Base-by-base conservation (phyloP, 257 asterid genomes). In the Salvia miltiorrhiza region DNA sequence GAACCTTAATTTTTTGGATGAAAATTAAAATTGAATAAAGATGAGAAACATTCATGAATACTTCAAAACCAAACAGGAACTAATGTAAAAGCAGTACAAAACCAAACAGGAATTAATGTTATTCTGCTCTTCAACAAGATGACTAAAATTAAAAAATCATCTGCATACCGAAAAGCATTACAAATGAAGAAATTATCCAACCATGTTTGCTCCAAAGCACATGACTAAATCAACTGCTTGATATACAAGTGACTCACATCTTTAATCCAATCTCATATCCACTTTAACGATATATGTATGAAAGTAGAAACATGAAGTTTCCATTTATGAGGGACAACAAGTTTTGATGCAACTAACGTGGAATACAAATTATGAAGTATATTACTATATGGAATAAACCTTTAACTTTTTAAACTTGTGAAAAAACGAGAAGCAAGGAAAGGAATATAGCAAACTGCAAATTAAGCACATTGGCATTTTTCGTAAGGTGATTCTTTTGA, bases 1-100 rank as follows among this genome's bases (percentile, higher is more conserved):
- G 9, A 33, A 54, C n/a, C 65, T 32, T 47, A 24, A 19, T 40
- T 24, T 30, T 37, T 67, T 43, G 43, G 62, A 50, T 67, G 53
- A 67, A 10, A 35, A 35, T 61, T 52, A 12, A 32, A 60, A 58
- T 57, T 13, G 66, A 54, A n/a, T 14, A 49, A 45, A 68, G 43
- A 64, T 75, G 70, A 23, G 71, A 67, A 52, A 41, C 21, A 37
- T 58, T 45, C 65, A 54, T 20, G 12, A 32, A 33, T 35, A 67
- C 16, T 26, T 64, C 43, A 9, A 65, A 41, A 24, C 33, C 23
- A 39, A 72, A 57, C 20, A 26, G 30, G 37, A 47, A 61, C 10
- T 48, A 21, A 3, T 53, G 35, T 4, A n/a, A n/a, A n/a, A n/a
- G n/a, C n/a, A n/a, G n/a, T n/a, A n/a, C 43, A 9, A 65, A 41